Evolutionary conservation across 1,284 basidiomycete genomes (phyloP), one percentile per base, ranked within the genome.

Genomic region (Apiotrichum mycotoxinovorans): DNA sequence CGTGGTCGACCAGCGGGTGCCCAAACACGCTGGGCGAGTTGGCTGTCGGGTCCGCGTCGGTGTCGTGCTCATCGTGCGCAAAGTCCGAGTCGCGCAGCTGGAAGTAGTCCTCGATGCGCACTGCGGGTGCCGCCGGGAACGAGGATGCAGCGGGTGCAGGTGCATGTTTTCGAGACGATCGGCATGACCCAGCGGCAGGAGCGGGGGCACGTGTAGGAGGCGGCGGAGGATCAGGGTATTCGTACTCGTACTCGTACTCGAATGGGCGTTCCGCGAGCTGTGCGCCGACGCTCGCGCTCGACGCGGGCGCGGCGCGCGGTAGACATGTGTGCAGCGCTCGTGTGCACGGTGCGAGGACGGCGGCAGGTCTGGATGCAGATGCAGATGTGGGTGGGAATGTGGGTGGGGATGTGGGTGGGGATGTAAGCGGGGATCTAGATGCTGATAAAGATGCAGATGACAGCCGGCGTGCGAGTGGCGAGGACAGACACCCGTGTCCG

Each of bases 51-150:
- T 40, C 27, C n/a, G 37, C 52, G n/a, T 43, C 40, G 22, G 12
- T 7, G 30, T 35, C 44, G 20, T 44, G 11, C 22, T 48, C 46
- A 7, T 4, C 22, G 12, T 5, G 2, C 4, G 2, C 27, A 27
- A 52, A 47, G 15, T 51, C 55, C 9, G 27, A 5, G 49, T 56
- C 54, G 25, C 26, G 47, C 4, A 55, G 26, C n/a, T 48, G 40
- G 30, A 55, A 43, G 38, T 47, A 54, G 18, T 55, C 42, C 25
- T 55, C 40, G 14, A 44, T 33, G 40, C 50, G 40, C n/a, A n/a
- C 8, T 35, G 45, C 17, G 18, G 30, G 30, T 5, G 12, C 17
- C 10, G 37, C 8, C 12, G 35, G 22, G 18, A 35, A 25, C 12
- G 47, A 14, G 12, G 35, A 38, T 38, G 34, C 25, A 30, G 26